Conservation (phyloP, 192 early-diverging fungal species). For the Linnemannia elongata region DNA sequence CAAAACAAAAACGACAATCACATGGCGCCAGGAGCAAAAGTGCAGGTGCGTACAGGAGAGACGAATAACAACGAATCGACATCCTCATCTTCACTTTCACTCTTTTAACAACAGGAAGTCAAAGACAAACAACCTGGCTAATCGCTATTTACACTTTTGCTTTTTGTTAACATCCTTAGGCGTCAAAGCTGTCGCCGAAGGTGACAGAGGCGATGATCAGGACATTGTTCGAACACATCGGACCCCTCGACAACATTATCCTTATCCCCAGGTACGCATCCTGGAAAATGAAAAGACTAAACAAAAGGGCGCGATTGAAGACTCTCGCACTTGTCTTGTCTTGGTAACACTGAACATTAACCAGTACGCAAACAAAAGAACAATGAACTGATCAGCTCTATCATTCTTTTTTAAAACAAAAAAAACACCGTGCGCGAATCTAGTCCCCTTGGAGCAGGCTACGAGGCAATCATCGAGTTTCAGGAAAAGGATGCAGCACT, state of each 20-base stretch:
- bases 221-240: conserved; percentile 44
- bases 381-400: neutral
- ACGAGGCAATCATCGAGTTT: conserved; percentile 52
- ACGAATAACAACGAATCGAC: neutral
- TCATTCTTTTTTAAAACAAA: neutral
- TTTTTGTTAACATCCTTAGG: conserved; percentile 16
- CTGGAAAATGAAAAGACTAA: too few relatives aligned
- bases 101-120: neutral
- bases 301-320: too few relatives aligned
- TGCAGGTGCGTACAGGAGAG: conserved; percentile 29
- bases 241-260: conserved; percentile 44
- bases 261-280: conserved; percentile 50
- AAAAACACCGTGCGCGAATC: neutral
- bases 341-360: too few relatives aligned
- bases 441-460: conserved; percentile 55
- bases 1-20: neutral
- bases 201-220: conserved; percentile 49
- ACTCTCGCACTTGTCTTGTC: too few relatives aligned
- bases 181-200: conserved; percentile 48
- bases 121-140: neutral
- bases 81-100: neutral
- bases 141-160: neutral
- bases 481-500: conserved; percentile 35
- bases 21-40: conserved; percentile 56
- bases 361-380: neutral